Percentiles rank a stretch among this genome's conserved stretches.
Conservation (phyloP, 495 filamentous ascomycete genomes). For the Penicillium psychrofluorescens region DNA sequence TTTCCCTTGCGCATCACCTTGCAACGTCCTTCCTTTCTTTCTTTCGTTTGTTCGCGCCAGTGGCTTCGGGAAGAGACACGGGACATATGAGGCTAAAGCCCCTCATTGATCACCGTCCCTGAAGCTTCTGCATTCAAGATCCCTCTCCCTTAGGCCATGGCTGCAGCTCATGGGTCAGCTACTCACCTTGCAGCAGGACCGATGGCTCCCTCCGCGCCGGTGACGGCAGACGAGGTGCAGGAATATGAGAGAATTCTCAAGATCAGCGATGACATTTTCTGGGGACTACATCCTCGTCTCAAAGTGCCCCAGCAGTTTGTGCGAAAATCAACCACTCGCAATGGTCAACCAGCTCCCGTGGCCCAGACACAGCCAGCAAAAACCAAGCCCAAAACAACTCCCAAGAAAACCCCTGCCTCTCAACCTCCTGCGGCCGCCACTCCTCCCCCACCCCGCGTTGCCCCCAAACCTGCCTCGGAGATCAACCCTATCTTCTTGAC, state of each 20-base stretch:
- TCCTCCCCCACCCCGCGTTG: constrained; percentile 28
- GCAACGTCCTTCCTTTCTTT: too few species aligned
- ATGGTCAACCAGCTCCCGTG: constrained; percentile 16
- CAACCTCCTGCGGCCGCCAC: constrained; percentile 17
- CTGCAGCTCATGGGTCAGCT: constrained; percentile 22
- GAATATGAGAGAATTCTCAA: constrained; percentile 69
- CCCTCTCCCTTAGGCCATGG: constrained; percentile 25
- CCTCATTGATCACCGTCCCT: neutral
- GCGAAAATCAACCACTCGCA: constrained; percentile 38
- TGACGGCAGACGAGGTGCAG: constrained; percentile 22
- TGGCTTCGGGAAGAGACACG: too few species aligned
- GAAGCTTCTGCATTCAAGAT: neutral
- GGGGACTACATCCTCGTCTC: constrained; percentile 67
- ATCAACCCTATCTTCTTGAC: constrained; percentile 76
- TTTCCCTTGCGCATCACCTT: too few species aligned
- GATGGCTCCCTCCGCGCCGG: constrained; percentile 21
- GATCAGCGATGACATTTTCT: constrained; percentile 69
- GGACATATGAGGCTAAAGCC: too few species aligned
- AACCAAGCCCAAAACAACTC: constrained; percentile 11
- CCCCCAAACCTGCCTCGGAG: constrained; percentile 33
- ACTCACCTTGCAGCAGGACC: constrained; percentile 31
- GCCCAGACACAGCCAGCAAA: constrained; percentile 7
- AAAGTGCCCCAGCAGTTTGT: constrained; percentile 56
- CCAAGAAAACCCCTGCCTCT: neutral
- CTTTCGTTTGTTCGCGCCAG: too few species aligned